phyloP scores from a whole-genome alignment of 768 basidiomycete species.

The Boletus rubropictus region DNA sequence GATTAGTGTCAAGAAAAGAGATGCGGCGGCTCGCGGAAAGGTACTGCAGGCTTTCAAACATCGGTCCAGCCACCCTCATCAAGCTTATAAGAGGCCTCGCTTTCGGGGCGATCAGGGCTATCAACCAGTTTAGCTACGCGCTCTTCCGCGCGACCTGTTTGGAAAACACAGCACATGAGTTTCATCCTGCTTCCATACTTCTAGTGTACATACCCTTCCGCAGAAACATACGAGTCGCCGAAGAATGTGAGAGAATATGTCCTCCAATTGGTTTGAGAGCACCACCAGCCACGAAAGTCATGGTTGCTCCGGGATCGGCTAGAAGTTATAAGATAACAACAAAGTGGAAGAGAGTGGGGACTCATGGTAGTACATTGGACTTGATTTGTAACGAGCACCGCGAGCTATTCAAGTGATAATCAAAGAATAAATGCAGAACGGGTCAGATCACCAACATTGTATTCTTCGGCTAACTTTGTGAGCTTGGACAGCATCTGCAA shows the following conservation, averaged over 20 bases:
- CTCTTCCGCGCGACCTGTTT: constrained; percentile 78
- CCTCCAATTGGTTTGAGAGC: constrained; percentile 89
- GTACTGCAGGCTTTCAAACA: constrained; percentile 46
- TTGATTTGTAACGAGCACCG: constrained; percentile 87
- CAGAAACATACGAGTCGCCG: constrained; percentile 80
- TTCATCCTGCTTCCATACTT: background rate
- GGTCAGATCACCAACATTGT: constrained; percentile 49
- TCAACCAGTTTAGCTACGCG: constrained; percentile 88
- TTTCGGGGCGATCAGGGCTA: constrained; percentile 84
- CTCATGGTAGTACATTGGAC: constrained; percentile 58
- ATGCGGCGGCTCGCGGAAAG: background rate
- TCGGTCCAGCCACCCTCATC: constrained; percentile 90
- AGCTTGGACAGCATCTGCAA: constrained; percentile 84
- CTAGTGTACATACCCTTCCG: constrained; percentile 59
- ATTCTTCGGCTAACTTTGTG: constrained; percentile 88
- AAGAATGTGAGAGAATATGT: constrained; percentile 82
- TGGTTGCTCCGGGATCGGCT: constrained; percentile 94
- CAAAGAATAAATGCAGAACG: background rate
- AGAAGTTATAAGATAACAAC: constrained; percentile 12
- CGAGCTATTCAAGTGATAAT: constrained; percentile 46
- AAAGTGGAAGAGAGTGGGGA: background rate
- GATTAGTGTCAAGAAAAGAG: background rate
- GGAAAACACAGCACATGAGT: background rate
- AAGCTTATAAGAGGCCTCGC: constrained; percentile 86
- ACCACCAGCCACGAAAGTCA: constrained; percentile 93